A percentile compares a stretch with the other conserved stretches of the same genome.
These are phyloP conservation scores for Rubroboletus satanas DNA, from an alignment of 768 basidiomycete genomes.

Conservation along the genomic window DNA sequence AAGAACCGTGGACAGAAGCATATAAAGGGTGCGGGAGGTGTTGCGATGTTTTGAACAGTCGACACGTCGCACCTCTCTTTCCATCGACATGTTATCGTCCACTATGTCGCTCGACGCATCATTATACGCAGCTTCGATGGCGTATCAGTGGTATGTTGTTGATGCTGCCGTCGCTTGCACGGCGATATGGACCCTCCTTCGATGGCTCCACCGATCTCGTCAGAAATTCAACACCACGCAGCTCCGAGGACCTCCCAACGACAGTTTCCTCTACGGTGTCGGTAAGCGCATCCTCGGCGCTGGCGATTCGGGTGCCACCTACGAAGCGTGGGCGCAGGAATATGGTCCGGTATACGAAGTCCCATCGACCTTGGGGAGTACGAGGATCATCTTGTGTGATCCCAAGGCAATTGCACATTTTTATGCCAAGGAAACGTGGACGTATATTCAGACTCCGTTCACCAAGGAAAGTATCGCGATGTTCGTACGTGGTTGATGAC, in stretches of 20 bases:
- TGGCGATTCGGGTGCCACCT: slow-evolving; percentile 2
- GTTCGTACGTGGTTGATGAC: not conserved
- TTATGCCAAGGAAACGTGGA: slow-evolving; percentile 16
- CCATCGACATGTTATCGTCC: not conserved
- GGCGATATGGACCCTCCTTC: slow-evolving; percentile 7
- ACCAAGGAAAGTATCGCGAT: slow-evolving; percentile 30
- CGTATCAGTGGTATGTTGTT: not conserved
- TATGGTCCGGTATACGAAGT: slow-evolving; percentile 17
- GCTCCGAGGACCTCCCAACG: slow-evolving; percentile 18
- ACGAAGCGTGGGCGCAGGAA: slow-evolving; percentile 22
- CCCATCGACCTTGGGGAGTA: slow-evolving; percentile 13
- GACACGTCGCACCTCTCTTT: not conserved
- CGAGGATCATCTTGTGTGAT: slow-evolving; percentile 31
- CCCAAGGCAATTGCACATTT: slow-evolving; percentile 33
- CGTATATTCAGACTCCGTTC: slow-evolving; percentile 41
- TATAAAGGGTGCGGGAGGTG: not conserved
- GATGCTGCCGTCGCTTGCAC: not conserved
- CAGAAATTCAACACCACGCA: slow-evolving; percentile 7
- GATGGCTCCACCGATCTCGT: not conserved
- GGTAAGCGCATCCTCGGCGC: slow-evolving; percentile 2
- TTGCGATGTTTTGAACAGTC: not conserved
- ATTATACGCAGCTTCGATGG: not conserved
- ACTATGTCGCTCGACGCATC: not conserved
- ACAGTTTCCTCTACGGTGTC: slow-evolving; percentile 18
- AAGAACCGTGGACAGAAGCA: not conserved